Evolutionary conservation across 495 filamentous ascomycete genomes (phyloP).

Genomic region (Xylaria longipes): DNA sequence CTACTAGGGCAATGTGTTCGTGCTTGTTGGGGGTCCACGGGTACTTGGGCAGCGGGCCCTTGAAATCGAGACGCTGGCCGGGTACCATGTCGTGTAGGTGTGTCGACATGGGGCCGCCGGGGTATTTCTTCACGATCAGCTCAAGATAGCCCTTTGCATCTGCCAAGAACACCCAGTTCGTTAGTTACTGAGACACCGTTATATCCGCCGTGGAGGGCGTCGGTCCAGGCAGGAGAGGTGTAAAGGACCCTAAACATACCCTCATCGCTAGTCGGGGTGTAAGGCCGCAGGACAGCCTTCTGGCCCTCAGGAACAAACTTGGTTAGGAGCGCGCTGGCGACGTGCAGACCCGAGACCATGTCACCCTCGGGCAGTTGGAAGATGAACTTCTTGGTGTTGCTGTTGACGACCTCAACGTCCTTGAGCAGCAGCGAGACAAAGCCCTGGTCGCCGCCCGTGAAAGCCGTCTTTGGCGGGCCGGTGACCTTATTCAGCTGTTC

Average conservation of each 20-base stretch:
- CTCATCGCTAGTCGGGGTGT: slow-evolving; percentile 90
- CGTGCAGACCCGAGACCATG: slow-evolving; percentile 76
- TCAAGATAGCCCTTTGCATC: slow-evolving; percentile 81
- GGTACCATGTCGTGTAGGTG: slow-evolving; percentile 84
- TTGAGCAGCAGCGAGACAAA: slow-evolving; percentile 82
- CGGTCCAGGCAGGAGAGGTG: neutral
- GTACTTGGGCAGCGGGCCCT: slow-evolving; percentile 96
- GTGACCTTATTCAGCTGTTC: slow-evolving; percentile 37
- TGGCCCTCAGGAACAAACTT: slow-evolving; percentile 82
- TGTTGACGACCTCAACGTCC: slow-evolving; percentile 76
- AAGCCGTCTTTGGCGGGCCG: slow-evolving; percentile 58
- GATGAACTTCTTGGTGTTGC: slow-evolving; percentile 88
- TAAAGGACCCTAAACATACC: slow-evolving; percentile 52
- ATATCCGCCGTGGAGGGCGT: neutral
- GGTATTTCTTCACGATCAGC: slow-evolving; percentile 89
- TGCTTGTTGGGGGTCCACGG: slow-evolving; percentile 93
- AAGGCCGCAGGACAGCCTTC: slow-evolving; percentile 87
- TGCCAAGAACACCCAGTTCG: slow-evolving; percentile 22
- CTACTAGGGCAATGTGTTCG: slow-evolving; percentile 87
- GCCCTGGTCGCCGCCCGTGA: slow-evolving; percentile 87
- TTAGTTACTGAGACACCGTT: slow-evolving; percentile 21
- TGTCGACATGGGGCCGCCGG: slow-evolving; percentile 86
- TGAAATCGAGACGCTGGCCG: slow-evolving; percentile 83
- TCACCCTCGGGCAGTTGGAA: slow-evolving; percentile 86
- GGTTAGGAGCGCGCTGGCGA: slow-evolving; percentile 86